phyloP scores from a whole-genome alignment of 2,329 filamentous ascomycete species.

The Neofusicoccum sp. region DNA sequence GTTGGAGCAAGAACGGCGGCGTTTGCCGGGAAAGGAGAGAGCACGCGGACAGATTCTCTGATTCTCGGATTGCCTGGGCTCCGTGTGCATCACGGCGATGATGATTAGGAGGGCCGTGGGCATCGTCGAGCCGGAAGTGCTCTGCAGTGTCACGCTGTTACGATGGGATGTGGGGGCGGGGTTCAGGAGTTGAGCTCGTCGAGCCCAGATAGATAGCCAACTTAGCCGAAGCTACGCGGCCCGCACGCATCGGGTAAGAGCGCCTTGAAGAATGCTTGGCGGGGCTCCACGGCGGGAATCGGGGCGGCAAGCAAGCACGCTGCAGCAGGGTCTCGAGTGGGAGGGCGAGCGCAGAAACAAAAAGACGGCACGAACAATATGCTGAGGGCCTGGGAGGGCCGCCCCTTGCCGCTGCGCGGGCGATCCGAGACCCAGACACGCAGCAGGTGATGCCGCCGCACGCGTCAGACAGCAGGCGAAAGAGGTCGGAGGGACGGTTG shows the following conservation, averaged over 20 bases:
- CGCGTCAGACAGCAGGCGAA: not conserved
- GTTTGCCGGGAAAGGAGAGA: not conserved
- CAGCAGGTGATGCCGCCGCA: not conserved
- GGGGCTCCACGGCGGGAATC: not conserved
- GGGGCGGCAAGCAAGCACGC: not conserved
- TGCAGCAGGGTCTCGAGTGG: not conserved
- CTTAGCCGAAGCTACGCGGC: constrained; percentile 6
- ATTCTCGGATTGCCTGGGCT: not conserved
- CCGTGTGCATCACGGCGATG: not conserved
- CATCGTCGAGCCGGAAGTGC: not conserved
- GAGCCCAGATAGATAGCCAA: not conserved
- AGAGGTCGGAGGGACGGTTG: not conserved
- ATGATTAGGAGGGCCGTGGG: constrained; percentile 4
- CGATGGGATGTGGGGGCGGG: constrained; percentile 7
- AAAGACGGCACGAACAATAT: not conserved
- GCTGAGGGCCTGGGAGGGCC: not conserved
- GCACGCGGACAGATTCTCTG: not conserved
- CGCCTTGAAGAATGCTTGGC: constrained; percentile 9
- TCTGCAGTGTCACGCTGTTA: not conserved
- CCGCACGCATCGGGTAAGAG: constrained; percentile 9
- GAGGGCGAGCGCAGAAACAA: not conserved
- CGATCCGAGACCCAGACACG: not conserved
- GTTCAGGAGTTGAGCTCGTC: not conserved
- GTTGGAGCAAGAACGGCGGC: not conserved
- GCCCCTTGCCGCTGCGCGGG: not conserved